Conservation (phyloP, 176 grass and related monocot species). For the Poa pratensis region DNA sequence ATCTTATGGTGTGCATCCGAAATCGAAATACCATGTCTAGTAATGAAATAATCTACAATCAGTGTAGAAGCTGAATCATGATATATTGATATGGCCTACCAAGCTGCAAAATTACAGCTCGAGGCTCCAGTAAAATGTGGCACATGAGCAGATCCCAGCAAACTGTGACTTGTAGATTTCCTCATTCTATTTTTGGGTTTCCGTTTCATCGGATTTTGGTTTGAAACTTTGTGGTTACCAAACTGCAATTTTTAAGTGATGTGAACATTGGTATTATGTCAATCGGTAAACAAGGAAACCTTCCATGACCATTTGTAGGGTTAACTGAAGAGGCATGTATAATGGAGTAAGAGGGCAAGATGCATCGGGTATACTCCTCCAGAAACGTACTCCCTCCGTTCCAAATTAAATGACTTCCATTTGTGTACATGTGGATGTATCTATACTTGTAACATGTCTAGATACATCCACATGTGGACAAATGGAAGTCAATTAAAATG, state of each 20-base stretch:
- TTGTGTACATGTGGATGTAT: too few species aligned
- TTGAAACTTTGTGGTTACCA: background rate
- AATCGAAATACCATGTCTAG: conserved; percentile 19
- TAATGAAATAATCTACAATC: conserved; percentile 8
- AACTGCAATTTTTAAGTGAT: background rate
- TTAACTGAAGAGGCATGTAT: background rate
- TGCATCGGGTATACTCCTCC: background rate
- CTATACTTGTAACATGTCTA: too few species aligned
- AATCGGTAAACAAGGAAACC: conserved; percentile 6
- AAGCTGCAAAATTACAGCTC: conserved; percentile 35
- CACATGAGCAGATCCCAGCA: background rate
- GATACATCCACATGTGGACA: too few species aligned
- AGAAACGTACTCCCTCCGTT: too few species aligned
- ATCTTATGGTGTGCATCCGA: conserved; percentile 25
- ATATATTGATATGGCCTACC: conserved; percentile 16
- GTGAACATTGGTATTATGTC: conserved; percentile 6
- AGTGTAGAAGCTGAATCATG: background rate
- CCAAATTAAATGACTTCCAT: too few species aligned
- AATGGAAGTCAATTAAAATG: too few species aligned
- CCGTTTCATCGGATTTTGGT: conserved; percentile 1
- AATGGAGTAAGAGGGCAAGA: conserved; percentile 13
- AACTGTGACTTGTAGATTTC: conserved; percentile 19
- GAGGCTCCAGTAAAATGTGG: background rate
- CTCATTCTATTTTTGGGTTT: background rate
- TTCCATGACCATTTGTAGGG: conserved; percentile 4